phyloP scores from a whole-genome alignment of 1,139 yeast species.

The Taphrina sp. region DNA sequence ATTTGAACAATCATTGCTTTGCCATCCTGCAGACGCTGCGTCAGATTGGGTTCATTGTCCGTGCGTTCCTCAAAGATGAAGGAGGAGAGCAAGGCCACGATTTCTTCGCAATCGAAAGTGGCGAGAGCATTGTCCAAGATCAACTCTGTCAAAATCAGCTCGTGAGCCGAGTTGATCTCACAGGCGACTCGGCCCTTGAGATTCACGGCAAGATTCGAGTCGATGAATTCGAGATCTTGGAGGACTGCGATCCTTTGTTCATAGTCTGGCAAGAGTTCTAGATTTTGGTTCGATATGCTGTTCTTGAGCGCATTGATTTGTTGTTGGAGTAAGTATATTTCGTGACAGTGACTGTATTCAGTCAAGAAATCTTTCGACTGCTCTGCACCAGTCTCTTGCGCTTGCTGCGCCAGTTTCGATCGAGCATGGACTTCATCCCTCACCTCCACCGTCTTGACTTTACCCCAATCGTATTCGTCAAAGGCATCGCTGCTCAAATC shows the following conservation, averaged over 20 bases:
- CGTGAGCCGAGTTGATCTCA: constrained; percentile 89
- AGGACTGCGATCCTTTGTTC: constrained; percentile 82
- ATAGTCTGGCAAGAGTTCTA: constrained; percentile 88
- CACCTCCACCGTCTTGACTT: constrained; percentile 20
- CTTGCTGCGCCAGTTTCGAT: neutral
- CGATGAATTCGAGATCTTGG: constrained; percentile 72
- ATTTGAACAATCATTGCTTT: constrained; percentile 67
- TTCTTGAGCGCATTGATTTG: constrained; percentile 48
- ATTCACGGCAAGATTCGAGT: constrained; percentile 68
- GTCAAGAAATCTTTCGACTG: constrained; percentile 10
- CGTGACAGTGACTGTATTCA: constrained; percentile 21
- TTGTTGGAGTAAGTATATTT: constrained; percentile 20
- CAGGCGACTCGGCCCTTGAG: constrained; percentile 85
- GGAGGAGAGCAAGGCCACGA: constrained; percentile 85
- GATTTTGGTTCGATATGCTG: constrained; percentile 76
- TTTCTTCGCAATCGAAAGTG: constrained; percentile 92
- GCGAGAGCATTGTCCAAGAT: constrained; percentile 88
- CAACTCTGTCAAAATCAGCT: constrained; percentile 80
- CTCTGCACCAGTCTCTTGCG: constrained; percentile 4
- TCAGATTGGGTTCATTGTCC: constrained; percentile 57
- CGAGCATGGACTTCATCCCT: constrained; percentile 13
- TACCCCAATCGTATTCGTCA: constrained; percentile 27
- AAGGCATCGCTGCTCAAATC: constrained; percentile 5
- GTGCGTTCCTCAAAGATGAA: constrained; percentile 90
- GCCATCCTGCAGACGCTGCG: constrained; percentile 82